phyloP scores from a whole-genome alignment of 2,329 filamentous ascomycete species.

The Hypoxylon sp. region DNA sequence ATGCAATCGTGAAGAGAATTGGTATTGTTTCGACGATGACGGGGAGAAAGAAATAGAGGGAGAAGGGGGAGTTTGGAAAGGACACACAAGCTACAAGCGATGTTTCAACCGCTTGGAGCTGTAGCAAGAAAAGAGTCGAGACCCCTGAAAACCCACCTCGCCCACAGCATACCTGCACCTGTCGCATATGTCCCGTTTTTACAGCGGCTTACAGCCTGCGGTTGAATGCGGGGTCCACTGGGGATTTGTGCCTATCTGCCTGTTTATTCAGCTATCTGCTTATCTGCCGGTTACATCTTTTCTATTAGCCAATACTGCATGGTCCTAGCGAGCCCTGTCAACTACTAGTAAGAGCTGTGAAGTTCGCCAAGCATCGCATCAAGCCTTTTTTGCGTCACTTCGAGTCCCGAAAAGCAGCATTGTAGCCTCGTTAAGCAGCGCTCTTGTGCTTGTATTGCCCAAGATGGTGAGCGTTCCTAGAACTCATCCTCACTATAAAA shows the following conservation, averaged over 20 bases:
- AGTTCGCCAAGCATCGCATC: neutral
- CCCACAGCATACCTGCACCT: neutral
- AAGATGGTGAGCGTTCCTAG: constrained; percentile 29
- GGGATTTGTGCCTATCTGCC: constrained; percentile 2
- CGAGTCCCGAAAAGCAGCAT: constrained; percentile 10
- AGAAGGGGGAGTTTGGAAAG: constrained; percentile 34
- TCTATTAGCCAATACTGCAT: constrained; percentile 16
- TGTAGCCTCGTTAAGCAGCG: constrained; percentile 7
- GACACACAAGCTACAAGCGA: constrained; percentile 41
- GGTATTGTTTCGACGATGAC: constrained; percentile 16
- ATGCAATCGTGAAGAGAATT: constrained; percentile 19
- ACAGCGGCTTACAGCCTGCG: neutral
- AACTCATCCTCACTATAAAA: neutral
- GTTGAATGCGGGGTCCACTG: constrained; percentile 37
- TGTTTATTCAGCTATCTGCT: constrained; percentile 8
- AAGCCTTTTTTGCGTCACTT: constrained; percentile 2
- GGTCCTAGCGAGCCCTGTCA: too few relatives aligned
- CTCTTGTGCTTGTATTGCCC: constrained; percentile 6
- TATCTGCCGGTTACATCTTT: constrained; percentile 11
- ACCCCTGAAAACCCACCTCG: constrained; percentile 29
- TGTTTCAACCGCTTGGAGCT: constrained; percentile 34
- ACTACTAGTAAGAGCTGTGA: too few relatives aligned
- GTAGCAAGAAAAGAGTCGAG: constrained; percentile 17
- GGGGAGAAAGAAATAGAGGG: constrained; percentile 15
- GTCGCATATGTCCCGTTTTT: too few relatives aligned